Conservation (phyloP, 1,284 basidiomycete genomes). For the Ganoderma multipileum region DNA sequence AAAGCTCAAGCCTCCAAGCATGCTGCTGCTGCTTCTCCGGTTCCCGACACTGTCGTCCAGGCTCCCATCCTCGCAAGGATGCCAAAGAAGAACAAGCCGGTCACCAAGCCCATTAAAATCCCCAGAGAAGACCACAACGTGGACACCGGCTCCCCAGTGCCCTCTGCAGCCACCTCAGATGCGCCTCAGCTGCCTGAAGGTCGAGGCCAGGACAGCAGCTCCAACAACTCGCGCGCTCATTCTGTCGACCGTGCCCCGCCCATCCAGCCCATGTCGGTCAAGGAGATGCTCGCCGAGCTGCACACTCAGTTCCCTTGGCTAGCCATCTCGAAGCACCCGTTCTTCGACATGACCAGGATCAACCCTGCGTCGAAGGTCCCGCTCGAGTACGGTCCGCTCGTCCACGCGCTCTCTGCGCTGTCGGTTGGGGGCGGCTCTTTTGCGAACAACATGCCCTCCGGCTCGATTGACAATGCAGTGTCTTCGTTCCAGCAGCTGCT, state of each 20-base stretch:
- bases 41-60: constrained; percentile 52
- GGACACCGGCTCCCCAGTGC: constrained; percentile 51
- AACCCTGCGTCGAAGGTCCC: constrained; percentile 77
- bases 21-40: constrained; percentile 21
- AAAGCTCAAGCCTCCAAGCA: constrained; percentile 23
- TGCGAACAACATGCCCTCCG: constrained; percentile 79
- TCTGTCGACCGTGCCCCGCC: constrained; percentile 55
- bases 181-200: constrained; percentile 45
- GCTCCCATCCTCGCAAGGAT: constrained; percentile 78
- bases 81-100: constrained; percentile 80
- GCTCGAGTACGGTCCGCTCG: constrained; percentile 80
- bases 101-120: constrained; percentile 63
- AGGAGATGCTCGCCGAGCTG: constrained; percentile 70
- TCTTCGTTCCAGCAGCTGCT: constrained; percentile 85
- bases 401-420: constrained; percentile 83
- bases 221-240: constrained; percentile 64
- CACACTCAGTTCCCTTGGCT: constrained; percentile 64
- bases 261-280: constrained; percentile 56
- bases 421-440: constrained; percentile 87
- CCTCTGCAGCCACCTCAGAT: constrained; percentile 55
- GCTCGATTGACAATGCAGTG: constrained; percentile 84
- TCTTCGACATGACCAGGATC: constrained; percentile 75
- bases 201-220: constrained; percentile 49
- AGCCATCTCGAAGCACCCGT: constrained; percentile 70
- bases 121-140: constrained; percentile 59